A percentile compares a stretch with the other conserved stretches of the same genome.
Evolutionary conservation across 1,284 basidiomycete genomes (phyloP).

Genomic region (Phlebopus sp.): DNA sequence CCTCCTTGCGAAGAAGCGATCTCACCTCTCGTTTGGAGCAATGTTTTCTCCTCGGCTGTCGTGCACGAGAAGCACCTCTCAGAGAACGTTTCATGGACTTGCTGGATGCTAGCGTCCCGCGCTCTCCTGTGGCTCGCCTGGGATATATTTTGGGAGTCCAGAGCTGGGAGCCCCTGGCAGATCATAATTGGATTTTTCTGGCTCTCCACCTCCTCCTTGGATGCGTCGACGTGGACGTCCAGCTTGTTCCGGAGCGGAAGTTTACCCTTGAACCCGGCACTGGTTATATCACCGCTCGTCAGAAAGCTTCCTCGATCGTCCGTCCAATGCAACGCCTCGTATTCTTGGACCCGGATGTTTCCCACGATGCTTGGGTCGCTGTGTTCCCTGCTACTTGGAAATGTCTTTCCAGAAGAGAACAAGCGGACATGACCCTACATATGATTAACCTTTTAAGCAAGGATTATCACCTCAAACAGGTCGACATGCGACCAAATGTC

Average conservation of each 20-base stretch:
- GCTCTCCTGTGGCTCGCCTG: constrained; percentile 78
- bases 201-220: constrained; percentile 90
- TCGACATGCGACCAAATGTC: constrained; percentile 90
- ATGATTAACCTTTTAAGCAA: constrained; percentile 90
- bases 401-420: constrained; percentile 83
- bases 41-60: constrained; percentile 91
- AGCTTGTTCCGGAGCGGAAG: constrained; percentile 36
- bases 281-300: constrained; percentile 41
- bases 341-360: constrained; percentile 75
- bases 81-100: constrained; percentile 90
- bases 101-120: constrained; percentile 86
- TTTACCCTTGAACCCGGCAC: constrained; percentile 29
- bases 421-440: constrained; percentile 86
- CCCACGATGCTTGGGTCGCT: constrained; percentile 88
- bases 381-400: constrained; percentile 91
- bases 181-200: constrained; percentile 94
- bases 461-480: constrained; percentile 90
- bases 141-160: constrained; percentile 93
- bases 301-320: constrained; percentile 60
- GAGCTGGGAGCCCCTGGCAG: constrained; percentile 92
- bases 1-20: constrained; percentile 85
- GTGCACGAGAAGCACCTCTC: constrained; percentile 76
- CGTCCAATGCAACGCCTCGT: constrained; percentile 81
- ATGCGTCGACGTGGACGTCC: constrained; percentile 67
- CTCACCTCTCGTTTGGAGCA: constrained; percentile 92